phyloP scores from a whole-genome alignment of 2,329 filamentous ascomycete genomes.

The Aspergillus tubingensis region DNA sequence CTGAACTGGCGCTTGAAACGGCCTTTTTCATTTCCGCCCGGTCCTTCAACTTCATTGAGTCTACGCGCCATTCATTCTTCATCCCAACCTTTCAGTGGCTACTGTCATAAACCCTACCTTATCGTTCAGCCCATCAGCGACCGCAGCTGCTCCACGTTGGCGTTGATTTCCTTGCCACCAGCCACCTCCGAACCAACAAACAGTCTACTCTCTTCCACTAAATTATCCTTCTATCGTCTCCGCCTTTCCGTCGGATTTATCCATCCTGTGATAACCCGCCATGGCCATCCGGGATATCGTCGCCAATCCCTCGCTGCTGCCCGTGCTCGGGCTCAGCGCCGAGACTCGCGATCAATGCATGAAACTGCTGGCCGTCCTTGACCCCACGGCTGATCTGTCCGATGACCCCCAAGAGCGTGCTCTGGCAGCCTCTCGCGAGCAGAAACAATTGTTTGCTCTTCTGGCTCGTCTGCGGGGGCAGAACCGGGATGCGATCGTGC shows the following conservation, averaged over 20 bases:
- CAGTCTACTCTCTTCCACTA: conserved; percentile 7
- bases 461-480: conserved; percentile 78
- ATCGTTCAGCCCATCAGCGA: conserved; percentile 17
- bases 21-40: background rate
- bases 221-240: conserved; percentile 15
- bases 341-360: conserved; percentile 73
- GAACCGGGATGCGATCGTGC: conserved; percentile 78
- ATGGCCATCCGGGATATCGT: conserved; percentile 63
- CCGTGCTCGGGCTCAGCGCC: conserved; percentile 71
- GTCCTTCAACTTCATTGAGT: background rate
- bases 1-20: background rate
- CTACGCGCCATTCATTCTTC: background rate
- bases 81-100: background rate
- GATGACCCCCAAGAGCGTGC: conserved; percentile 52
- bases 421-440: conserved; percentile 68
- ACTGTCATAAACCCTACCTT: background rate
- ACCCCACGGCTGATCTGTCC: conserved; percentile 47
- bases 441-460: conserved; percentile 77
- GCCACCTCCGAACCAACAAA: conserved; percentile 8
- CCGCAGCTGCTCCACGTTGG: conserved; percentile 17
- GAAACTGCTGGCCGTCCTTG: conserved; percentile 58
- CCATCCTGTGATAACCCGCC: conserved; percentile 8
- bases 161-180: conserved; percentile 10
- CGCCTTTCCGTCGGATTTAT: conserved; percentile 6
- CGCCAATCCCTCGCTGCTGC: conserved; percentile 64